Base-by-base conservation (phyloP, 2,329 filamentous ascomycete genomes). In the Colletotrichum sp. region DNA sequence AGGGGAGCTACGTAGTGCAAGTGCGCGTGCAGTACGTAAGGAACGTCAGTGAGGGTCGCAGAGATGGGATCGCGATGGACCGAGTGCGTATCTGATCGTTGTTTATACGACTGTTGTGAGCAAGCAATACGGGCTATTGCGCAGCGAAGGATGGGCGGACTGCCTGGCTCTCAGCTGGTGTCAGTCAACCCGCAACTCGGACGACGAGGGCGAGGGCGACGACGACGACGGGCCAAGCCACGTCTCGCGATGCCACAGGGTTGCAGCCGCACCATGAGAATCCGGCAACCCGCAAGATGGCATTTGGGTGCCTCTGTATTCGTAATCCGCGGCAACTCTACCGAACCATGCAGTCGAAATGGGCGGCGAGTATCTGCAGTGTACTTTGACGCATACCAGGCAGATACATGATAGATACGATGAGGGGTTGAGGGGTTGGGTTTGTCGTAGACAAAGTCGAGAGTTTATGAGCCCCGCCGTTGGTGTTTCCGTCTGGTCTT, bases 401-500 rank as follows among this genome's bases (percentile, higher is more conserved):
- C 43, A 48, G 43, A 7, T 21, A 21, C 43, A 48, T 21, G 26
- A n/a, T 24, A 39, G 39, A 21, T 30, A 24, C 64, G 39, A 34
- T 15, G 13, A 34, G 65, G 48, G 55, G 36, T 39, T 18, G 60
- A 67, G 55, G 69, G 36, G 67, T 67, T 26, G 28, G 48, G 68
- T 43, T 21, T 67, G 63, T 61, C 16, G 12, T 55, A 36, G 72
- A 67, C 52, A 24, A 36, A 63, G 68, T 67, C 57, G 7, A 67
- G 32, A 36, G 26, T 57, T 26, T 24, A 36, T 39, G 36, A 60
- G 28, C 67, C 67, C 67, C 67, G 72, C 72, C 36, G 32, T 43
- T 61, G 67, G 63, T 65, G 73, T 75, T 75, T 75, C 73, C 73
- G 59, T 75, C 73, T 68, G 73, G 70, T 75, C 70, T 75, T 75